phyloP scores from a whole-genome alignment of 2,329 filamentous ascomycete genomes.

The Cordyceps militaris region DNA sequence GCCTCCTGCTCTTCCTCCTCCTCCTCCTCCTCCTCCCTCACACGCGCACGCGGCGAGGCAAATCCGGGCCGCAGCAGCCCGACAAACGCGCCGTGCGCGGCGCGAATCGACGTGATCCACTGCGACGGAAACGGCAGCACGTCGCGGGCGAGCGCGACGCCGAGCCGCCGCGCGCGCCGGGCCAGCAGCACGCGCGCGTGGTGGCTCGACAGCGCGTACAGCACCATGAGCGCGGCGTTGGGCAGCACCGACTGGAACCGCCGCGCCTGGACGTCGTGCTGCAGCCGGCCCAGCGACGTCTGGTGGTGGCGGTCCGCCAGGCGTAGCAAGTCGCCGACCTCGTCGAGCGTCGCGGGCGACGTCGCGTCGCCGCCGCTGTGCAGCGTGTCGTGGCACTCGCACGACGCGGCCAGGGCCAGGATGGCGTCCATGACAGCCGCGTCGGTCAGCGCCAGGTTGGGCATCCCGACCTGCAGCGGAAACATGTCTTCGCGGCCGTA shows the following conservation, averaged over 20 bases:
- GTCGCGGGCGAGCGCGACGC: conserved; percentile 18
- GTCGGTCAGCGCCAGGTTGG: conserved; percentile 33
- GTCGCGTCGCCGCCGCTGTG: neutral
- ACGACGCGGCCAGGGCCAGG: conserved; percentile 34
- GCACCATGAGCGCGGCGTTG: conserved; percentile 35
- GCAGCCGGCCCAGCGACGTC: conserved; percentile 31
- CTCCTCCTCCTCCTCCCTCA: neutral
- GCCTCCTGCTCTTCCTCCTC: neutral
- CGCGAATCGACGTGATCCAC: conserved; percentile 32
- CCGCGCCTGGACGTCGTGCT: conserved; percentile 24
- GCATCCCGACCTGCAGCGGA: conserved; percentile 34
- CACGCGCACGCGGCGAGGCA: neutral
- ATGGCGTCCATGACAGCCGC: conserved; percentile 35
- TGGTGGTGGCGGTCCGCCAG: conserved; percentile 32
- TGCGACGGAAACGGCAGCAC: conserved; percentile 27
- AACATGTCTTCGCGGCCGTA: conserved; percentile 32
- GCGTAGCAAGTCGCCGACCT: conserved; percentile 16
- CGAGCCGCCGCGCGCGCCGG: conserved; percentile 16
- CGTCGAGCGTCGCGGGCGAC: neutral
- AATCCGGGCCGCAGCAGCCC: conserved; percentile 22
- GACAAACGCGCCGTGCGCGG: conserved; percentile 27
- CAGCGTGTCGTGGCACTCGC: conserved; percentile 31
- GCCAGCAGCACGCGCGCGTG: conserved; percentile 28
- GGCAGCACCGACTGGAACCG: conserved; percentile 30
- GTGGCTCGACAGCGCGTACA: conserved; percentile 34